Conservation (phyloP, 768 basidiomycete species). For the Crepidotus variabilis region DNA sequence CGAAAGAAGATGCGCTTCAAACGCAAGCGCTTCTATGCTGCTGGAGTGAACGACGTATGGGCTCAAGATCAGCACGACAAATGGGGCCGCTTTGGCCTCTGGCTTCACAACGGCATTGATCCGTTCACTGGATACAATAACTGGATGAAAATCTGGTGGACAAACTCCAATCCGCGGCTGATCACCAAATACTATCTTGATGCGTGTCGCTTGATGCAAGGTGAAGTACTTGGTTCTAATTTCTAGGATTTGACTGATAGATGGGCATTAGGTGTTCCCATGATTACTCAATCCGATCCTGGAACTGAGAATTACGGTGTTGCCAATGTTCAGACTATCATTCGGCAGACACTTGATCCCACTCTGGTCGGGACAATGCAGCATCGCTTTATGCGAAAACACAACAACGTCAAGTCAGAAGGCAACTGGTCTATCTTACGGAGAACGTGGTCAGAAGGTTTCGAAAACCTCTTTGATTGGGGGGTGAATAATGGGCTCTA, state of each 20-base stretch:
- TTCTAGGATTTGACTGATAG: neutral
- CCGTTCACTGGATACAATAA: constrained; percentile 26
- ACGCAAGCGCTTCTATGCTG: constrained; percentile 29
- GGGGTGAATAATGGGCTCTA: constrained; percentile 28
- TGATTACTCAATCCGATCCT: constrained; percentile 41
- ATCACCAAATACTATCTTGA: constrained; percentile 33
- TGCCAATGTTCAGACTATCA: constrained; percentile 39
- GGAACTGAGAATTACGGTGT: constrained; percentile 41
- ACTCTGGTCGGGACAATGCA: constrained; percentile 31
- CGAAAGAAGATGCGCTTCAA: constrained; percentile 18
- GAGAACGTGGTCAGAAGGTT: constrained; percentile 21
- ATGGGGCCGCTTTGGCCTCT: constrained; percentile 34
- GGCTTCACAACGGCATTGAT: constrained; percentile 30
- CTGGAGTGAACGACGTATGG: constrained; percentile 38
- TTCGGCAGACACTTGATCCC: constrained; percentile 38
- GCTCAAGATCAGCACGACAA: constrained; percentile 45
- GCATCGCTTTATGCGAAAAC: constrained; percentile 32
- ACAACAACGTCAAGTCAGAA: constrained; percentile 41
- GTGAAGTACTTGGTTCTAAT: neutral
- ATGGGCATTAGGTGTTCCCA: constrained; percentile 26
- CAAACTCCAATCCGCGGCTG: constrained; percentile 31
- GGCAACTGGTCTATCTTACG: constrained; percentile 31
- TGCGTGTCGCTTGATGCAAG: constrained; percentile 11
- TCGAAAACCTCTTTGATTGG: constrained; percentile 26
- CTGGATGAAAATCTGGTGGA: constrained; percentile 42